Evolutionary conservation across 768 basidiomycete species (phyloP), one percentile per base, ranked within the genome.

Genomic region (Epithele typhae): DNA sequence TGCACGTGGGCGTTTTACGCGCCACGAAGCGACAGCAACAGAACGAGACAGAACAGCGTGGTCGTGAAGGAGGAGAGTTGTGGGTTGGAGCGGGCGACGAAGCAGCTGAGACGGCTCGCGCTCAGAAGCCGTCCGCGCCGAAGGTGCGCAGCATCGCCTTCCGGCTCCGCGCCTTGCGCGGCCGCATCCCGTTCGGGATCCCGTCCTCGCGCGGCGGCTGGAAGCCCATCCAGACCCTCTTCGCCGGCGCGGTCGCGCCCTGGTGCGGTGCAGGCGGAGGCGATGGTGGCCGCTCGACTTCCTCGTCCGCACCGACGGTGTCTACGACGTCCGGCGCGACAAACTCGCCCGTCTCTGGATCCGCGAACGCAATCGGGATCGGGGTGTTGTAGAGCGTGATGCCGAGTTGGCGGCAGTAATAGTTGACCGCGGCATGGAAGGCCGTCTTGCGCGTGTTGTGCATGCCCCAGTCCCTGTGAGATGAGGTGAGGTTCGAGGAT

Each of bases 401-500:
- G 25, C 77, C 82, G 8, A 89, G 75, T 58, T 86, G 77, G 44
- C 72, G 76, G 57, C 77, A 84, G 62, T 82, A 89, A 55, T 81
- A 75, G 55, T 87, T 79, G 18, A 81, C 81, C 1, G 88, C 87
- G 8, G 84, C 84, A 58, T 87, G 79, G 70, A 91, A 91, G 3
- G 87, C 83, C 1, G 87, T 90, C 59, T 76, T 80, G 38, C 86
- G 77, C 10, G 74, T 64, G 51, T 68, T 70, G 17, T 74, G 76
- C 22, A 82, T 65, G 21, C 77, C 76, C 86, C 86, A 90, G 62
- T 81, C 79, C 56, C 74, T 52, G 42, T 9, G n/a, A 17, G 35
- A 30, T 34, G 17, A 3, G 41, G 14, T 4, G n/a, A 6, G 25
- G 18, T 21, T 19, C 32, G 3, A 18, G 5, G 1, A n/a, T 5